Conservation (phyloP, 2,329 filamentous ascomycete species). For the Arachnopeziza araneosa region DNA sequence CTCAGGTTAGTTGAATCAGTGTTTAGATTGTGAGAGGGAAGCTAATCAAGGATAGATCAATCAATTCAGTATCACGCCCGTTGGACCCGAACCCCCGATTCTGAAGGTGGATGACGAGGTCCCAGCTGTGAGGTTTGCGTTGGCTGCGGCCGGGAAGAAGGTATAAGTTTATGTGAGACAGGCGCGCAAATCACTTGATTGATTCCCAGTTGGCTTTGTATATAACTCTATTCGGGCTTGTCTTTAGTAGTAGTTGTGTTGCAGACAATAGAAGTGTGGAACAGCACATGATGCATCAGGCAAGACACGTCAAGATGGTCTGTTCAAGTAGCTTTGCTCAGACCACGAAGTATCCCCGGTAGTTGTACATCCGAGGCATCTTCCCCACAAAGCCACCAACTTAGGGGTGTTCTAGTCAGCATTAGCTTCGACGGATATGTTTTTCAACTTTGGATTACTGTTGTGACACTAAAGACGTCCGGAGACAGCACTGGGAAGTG, state of each 20-base stretch:
- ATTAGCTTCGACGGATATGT: not conserved
- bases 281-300: too few relatives aligned
- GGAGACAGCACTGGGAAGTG: not conserved
- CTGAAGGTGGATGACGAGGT: conserved; percentile 76
- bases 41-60: conserved; percentile 55
- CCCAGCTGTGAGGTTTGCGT: conserved; percentile 39
- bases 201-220: too few relatives aligned
- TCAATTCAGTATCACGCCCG: conserved; percentile 68
- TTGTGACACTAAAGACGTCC: not conserved
- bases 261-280: too few relatives aligned
- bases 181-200: too few relatives aligned
- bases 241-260: too few relatives aligned
- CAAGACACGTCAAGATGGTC: too few relatives aligned
- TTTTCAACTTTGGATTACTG: not conserved
- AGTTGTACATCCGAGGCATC: too few relatives aligned
- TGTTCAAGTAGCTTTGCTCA: too few relatives aligned
- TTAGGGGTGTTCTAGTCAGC: too few relatives aligned
- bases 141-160: conserved; percentile 22
- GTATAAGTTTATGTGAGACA: conserved; percentile 3
- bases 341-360: too few relatives aligned
- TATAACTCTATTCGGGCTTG: too few relatives aligned
- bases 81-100: conserved; percentile 81
- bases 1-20: conserved; percentile 20
- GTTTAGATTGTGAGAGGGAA: conserved; percentile 28
- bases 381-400: too few relatives aligned